Evolutionary conservation across 2,329 filamentous ascomycete genomes (phyloP), one percentile per base, ranked within the genome.

Genomic region (Dothidotthia symphoricarpi): DNA sequence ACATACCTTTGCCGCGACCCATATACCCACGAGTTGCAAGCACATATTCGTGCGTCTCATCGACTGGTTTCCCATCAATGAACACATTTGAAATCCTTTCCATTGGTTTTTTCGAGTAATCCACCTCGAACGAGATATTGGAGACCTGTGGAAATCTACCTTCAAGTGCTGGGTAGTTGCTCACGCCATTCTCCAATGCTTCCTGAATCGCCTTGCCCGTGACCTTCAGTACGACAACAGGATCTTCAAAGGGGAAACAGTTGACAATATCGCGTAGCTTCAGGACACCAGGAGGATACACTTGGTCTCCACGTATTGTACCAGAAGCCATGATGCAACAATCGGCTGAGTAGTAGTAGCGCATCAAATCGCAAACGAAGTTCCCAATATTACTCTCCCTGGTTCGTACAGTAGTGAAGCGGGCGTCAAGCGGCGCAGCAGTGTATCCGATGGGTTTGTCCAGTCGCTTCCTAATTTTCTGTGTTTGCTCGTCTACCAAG

Each of bases 221-320:
- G 4, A 88, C 75, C 24, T 77, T 78, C 43, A 95, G 72, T 3
- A 94, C 80, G 0, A 95, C 84, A 1, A 90, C 85, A 0, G 89
- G 88, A 48, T 95, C 89, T 60, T 95, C 89, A 53, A 96, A 95
- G 0, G 90, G 90, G 51, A 95, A 95, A 59, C 88, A 95, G 34
- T 86, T 86, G 40, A 89, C 79, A n/a, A 94, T 80, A 55, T 94
- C 88, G 57, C 87, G 87, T 42, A 95, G 70, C 16, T 83, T 75
- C 6, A 95, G 70, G 0, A 89, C 73, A 0, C 89, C 89, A 0
- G 88, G 86, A 0, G 88, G 82, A 55, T 95, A 95, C 22, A 95
- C 82, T 63, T 93, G 87, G 58, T 95, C 89, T 13, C 46, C 47
- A 12, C 47, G 43, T 7, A 50, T 50, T 10, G 47, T 50, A 15